A percentile compares a stretch with the other conserved stretches of the same genome.
These are phyloP conservation scores for Bacterosira constricta DNA, from an alignment of 108 stramenopile genomes.

Conservation along the genomic window DNA sequence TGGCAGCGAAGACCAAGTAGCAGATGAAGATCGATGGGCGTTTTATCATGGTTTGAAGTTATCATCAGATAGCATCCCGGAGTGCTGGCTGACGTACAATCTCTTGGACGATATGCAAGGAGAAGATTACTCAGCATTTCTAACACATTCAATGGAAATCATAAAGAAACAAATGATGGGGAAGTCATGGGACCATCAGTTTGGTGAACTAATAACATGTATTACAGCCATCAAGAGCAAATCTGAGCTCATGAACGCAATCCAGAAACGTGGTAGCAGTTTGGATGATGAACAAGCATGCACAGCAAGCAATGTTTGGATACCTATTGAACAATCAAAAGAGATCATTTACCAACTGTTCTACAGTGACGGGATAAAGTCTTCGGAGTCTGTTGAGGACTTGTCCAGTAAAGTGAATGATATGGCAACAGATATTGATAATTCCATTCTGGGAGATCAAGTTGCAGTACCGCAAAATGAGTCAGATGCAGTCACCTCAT, in stretches of 20 bases:
- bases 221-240: background rate
- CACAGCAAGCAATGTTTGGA: background rate
- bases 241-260: constrained; percentile 1
- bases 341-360: constrained; percentile 15
- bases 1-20: background rate
- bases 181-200: constrained; percentile 12
- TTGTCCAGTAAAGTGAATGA: background rate
- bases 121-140: constrained; percentile 53
- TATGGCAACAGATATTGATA: background rate
- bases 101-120: constrained; percentile 61
- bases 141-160: constrained; percentile 26
- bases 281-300: constrained; percentile 7
- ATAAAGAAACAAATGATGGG: constrained; percentile 20
- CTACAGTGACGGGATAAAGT: constrained; percentile 14
- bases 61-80: constrained; percentile 23
- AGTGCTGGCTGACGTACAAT: constrained; percentile 45
- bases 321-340: background rate
- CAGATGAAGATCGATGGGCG: constrained; percentile 74
- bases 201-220: background rate
- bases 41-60: constrained; percentile 69
- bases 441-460: background rate
- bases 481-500: background rate
- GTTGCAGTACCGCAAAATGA: constrained; percentile 5
- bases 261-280: background rate
- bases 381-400: background rate